Conservation (phyloP, 768 basidiomycete species). For the Agaricus subrufescens region DNA sequence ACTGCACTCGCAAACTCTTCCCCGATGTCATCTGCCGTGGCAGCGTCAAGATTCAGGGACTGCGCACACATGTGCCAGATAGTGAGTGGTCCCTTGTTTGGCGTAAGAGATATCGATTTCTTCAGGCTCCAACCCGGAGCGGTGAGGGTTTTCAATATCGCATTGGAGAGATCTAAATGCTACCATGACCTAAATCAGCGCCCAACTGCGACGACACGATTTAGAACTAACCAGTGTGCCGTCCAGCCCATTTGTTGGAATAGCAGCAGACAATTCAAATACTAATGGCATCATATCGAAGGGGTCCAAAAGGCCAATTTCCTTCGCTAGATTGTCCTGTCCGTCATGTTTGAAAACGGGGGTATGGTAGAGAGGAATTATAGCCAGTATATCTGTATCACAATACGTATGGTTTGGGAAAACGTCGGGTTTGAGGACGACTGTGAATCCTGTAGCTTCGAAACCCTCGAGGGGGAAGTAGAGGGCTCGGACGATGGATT, state of each 20-base stretch:
- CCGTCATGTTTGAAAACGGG: conserved; percentile 41
- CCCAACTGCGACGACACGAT: background rate
- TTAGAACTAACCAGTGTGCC: background rate
- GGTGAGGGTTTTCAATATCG: conserved; percentile 22
- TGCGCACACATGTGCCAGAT: conserved; percentile 41
- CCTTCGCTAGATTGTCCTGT: conserved; percentile 23
- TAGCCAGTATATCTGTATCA: conserved; percentile 36
- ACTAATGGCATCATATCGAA: conserved; percentile 47
- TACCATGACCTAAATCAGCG: conserved; percentile 14
- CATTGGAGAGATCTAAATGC: conserved; percentile 22
- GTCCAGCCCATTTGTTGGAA: background rate
- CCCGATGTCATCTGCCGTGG: conserved; percentile 35
- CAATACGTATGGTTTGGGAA: conserved; percentile 22
- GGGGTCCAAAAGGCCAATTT: conserved; percentile 50
- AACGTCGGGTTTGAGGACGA: conserved; percentile 30
- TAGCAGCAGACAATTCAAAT: background rate
- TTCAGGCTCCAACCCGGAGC: conserved; percentile 22
- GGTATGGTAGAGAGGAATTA: conserved; percentile 39
- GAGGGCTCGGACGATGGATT: conserved; percentile 45
- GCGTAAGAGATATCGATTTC: conserved; percentile 19
- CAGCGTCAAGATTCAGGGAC: conserved; percentile 28
- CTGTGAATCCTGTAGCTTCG: conserved; percentile 33
- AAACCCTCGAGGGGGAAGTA: conserved; percentile 35
- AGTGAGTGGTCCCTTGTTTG: conserved; percentile 27
- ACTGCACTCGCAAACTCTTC: conserved; percentile 45